phyloP scores from a whole-genome alignment of 805 yeast species.

The Yarrowia alimentaria region DNA sequence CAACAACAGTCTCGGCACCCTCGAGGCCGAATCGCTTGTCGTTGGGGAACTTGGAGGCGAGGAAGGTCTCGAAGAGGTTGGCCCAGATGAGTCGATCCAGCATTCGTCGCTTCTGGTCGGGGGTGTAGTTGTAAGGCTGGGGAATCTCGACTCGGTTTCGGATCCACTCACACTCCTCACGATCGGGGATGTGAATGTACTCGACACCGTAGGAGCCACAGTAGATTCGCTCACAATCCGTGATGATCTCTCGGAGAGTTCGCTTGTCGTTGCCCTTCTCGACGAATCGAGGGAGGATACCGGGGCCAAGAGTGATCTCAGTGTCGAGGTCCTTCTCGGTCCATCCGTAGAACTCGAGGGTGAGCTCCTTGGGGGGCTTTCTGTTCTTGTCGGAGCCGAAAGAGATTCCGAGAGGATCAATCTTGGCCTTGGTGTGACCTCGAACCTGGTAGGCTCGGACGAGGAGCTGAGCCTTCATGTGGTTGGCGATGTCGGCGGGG shows the following conservation, averaged over 20 bases:
- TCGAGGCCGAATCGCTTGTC: conserved; percentile 98
- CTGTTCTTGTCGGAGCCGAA: conserved; percentile 58
- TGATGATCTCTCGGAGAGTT: conserved; percentile 76
- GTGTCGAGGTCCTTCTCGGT: conserved; percentile 79
- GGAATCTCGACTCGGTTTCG: conserved; percentile 96
- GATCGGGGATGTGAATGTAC: conserved; percentile 94
- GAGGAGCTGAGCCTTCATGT: conserved; percentile 90
- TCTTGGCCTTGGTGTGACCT: conserved; percentile 93
- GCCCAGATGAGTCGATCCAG: conserved; percentile 97
- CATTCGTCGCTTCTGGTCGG: conserved; percentile 93
- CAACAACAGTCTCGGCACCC: conserved; percentile 96
- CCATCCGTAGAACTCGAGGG: conserved; percentile 89
- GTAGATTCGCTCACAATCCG: conserved; percentile 76
- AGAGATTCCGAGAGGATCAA: conserved; percentile 92
- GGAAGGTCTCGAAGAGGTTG: conserved; percentile 85
- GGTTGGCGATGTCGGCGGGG: conserved; percentile 65
- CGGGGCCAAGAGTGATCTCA: conserved; percentile 91
- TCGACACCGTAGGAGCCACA: conserved; percentile 90
- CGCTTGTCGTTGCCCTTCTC: conserved; percentile 59
- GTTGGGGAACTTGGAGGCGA: conserved; percentile 94
- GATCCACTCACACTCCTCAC: conserved; percentile 96
- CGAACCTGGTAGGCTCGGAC: conserved; percentile 99
- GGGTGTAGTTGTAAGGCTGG: conserved; percentile 71
- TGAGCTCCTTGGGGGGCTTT: conserved; percentile 76
- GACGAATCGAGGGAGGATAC: conserved; percentile 90